Evolutionary conservation across 768 basidiomycete genomes (phyloP), one percentile per base, ranked within the genome.

Genomic region (Boletus sp.): DNA sequence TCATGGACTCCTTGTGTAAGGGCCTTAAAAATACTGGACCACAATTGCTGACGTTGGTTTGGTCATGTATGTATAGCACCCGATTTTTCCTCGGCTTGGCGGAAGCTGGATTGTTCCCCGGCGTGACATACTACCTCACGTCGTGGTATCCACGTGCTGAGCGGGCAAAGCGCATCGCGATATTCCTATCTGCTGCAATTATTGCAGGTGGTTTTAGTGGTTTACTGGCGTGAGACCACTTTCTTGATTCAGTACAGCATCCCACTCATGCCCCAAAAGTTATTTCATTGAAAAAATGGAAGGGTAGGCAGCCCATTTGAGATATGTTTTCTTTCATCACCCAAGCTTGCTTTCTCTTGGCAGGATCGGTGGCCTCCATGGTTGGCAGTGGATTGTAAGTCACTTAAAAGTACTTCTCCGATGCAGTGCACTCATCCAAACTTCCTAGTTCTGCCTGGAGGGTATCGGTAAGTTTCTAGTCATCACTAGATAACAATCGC

Each of bases 131-230:
- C 55, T 75, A 73, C 32, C 63, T 83, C 32, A 80, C 80, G 3
- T 66, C 78, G 44, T 86, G 83, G 83, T 82, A 88, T 64, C 76
- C 81, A 9, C 72, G 79, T 40, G 68, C 72, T 38, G 84, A 85
- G 60, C 79, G 79, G 42, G 83, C 79, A 13, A 70, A 69, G 55
- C 78, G 84, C 35, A 73, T 82, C 34, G 81, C 84, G 1, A 65
- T 84, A 15, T 85, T 87, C 73, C 77, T 79, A 66, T 78, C 79
- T 15, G 80, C 81, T 45, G 81, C 83, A 15, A 83, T 81, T 2
- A 55, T 80, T 43, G 78, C 81, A 25, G 83, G 75, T 35, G 68
- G 71, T 51, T 81, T 71, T 59, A 74, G 79, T 45, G 81, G 82
- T 32, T 53, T 82, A 41, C 68, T 66, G 17, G 80, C 81, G 53